phyloP scores from a whole-genome alignment of 176 grass and related monocot species.

The Aegilops umbellulata region DNA sequence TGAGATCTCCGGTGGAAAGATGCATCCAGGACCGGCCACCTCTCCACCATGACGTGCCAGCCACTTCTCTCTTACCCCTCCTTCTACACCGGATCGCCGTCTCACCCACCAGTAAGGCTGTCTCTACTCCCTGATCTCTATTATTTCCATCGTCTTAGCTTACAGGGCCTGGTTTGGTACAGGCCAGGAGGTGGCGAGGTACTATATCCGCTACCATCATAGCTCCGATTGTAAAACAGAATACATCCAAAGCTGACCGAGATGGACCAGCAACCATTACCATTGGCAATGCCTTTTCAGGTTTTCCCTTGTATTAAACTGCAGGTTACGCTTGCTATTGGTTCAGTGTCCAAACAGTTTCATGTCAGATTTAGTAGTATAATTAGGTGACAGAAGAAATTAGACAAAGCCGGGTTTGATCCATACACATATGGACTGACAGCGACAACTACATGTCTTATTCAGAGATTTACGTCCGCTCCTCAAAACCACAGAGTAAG shows the following conservation, averaged over 20 bases:
- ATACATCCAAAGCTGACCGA: conserved; percentile 6
- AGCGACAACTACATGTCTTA: background rate
- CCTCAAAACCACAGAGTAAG: background rate
- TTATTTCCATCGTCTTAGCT: too few relatives aligned
- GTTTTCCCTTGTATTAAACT: too few relatives aligned
- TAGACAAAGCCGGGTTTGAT: background rate
- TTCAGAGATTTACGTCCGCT: background rate
- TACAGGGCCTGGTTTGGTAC: too few relatives aligned
- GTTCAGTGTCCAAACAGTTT: background rate
- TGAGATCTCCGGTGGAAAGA: too few relatives aligned
- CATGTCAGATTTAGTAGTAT: background rate
- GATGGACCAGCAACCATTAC: background rate
- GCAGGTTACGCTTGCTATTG: background rate
- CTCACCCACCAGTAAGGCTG: too few relatives aligned
- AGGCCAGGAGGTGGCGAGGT: background rate
- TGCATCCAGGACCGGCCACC: too few relatives aligned
- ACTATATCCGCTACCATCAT: conserved; percentile 13
- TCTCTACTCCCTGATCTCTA: too few relatives aligned
- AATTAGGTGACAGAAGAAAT: background rate
- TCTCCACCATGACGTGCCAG: too few relatives aligned
- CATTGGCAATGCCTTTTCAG: too few relatives aligned
- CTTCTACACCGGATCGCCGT: too few relatives aligned
- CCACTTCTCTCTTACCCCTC: too few relatives aligned
- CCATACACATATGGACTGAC: background rate
- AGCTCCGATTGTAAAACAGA: background rate